Evolutionary conservation across 495 filamentous ascomycete species (phyloP), one percentile per base, ranked within the genome.

Genomic region (Lasiosphaeria hispida): DNA sequence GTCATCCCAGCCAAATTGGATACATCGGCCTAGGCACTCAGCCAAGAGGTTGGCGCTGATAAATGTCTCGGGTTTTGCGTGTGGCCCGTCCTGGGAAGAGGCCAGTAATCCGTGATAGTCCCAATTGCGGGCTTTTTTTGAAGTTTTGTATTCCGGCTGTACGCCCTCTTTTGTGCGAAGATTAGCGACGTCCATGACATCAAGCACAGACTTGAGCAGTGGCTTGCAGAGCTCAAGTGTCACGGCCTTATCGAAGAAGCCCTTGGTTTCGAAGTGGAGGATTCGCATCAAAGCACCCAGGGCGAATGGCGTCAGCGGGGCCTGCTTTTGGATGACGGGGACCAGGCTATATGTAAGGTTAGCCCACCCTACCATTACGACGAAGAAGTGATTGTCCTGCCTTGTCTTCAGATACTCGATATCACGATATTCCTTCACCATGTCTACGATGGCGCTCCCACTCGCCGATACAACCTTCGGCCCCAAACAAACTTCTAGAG

Each of bases 1-100:
- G 11, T 42, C 57, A 10, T 60, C 49, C 49, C 49, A 53, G 45
- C 48, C n/a, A n/a, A n/a, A 51, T 15, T 60, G 39, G 7, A 63
- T 51, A 13, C 49, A 58, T 19, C 48, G 38, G 10, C 15, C 38
- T n/a, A 60, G 49, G 38, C 50, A 61, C 2, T 53, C 42, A 10
- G 53, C 52, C 23, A 65, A n/a, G n/a, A n/a, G n/a, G n/a, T n/a
- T n/a, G n/a, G n/a, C n/a, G n/a, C n/a, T n/a, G n/a, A n/a, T n/a
- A n/a, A n/a, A n/a, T n/a, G n/a, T n/a, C n/a, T n/a, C n/a, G n/a
- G n/a, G n/a, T n/a, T n/a, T n/a, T n/a, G n/a, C n/a, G n/a, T n/a
- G n/a, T n/a, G n/a, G n/a, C n/a, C n/a, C n/a, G n/a, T n/a, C n/a
- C n/a, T n/a, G n/a, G n/a, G n/a, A n/a, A n/a, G n/a, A n/a, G n/a